Conservation (phyloP, 306 rosid species). For the Alnus rubra region DNA sequence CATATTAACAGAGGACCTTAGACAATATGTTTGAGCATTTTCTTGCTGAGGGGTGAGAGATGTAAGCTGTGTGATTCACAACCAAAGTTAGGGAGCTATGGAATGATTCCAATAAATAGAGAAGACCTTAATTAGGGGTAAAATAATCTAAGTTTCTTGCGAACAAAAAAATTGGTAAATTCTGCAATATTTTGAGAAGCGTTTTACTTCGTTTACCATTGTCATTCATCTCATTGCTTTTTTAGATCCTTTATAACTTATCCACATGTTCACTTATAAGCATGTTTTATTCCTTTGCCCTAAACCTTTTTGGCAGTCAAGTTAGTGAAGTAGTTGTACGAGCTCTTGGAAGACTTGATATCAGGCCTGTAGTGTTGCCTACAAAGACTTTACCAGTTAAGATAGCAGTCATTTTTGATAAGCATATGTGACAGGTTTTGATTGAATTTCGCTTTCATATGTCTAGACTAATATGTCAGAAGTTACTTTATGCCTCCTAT, state of each 20-base stretch:
- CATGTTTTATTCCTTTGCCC: background rate
- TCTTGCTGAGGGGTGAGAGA: background rate
- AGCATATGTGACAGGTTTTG: background rate
- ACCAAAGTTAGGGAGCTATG: background rate
- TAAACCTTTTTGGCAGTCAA: background rate
- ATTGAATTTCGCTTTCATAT: background rate
- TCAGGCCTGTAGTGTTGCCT: slow-evolving; percentile 2
- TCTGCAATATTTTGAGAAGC: background rate
- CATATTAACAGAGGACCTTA: background rate
- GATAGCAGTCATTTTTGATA: background rate
- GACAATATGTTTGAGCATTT: background rate
- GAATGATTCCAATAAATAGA: background rate
- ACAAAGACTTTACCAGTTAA: background rate
- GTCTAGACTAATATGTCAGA: background rate
- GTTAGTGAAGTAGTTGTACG: background rate
- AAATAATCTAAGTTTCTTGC: background rate
- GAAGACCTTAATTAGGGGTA: background rate
- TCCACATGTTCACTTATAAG: background rate
- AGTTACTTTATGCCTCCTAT: background rate
- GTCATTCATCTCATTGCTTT: background rate
- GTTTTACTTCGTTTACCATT: background rate
- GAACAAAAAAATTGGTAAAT: background rate
- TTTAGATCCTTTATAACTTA: background rate
- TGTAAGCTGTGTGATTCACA: background rate
- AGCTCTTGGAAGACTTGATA: background rate